These are phyloP conservation scores for Xanthoconium separans DNA, from an alignment of 1,284 basidiomycete species.

Conservation along the genomic window DNA sequence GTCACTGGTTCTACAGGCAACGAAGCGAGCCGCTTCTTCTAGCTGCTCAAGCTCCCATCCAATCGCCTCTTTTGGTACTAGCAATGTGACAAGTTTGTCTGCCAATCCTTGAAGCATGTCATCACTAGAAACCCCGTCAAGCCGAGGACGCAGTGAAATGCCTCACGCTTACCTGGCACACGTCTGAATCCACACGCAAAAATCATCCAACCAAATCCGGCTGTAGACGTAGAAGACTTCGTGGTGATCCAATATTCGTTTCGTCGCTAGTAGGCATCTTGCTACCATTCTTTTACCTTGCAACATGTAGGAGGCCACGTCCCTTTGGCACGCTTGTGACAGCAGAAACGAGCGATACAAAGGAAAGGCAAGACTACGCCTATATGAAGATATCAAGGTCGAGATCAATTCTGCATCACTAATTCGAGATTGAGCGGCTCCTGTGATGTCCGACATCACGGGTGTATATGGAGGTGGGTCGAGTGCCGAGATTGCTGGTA, in stretches of 20 bases:
- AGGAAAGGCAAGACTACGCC: constrained; percentile 71
- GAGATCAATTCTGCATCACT: constrained; percentile 47
- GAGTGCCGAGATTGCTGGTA: constrained; percentile 73
- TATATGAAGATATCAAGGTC: constrained; percentile 60
- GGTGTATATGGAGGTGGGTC: constrained; percentile 58
- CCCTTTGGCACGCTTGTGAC: constrained; percentile 62
- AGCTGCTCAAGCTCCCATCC: constrained; percentile 71
- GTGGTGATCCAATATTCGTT: constrained; percentile 70
- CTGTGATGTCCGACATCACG: constrained; percentile 9
- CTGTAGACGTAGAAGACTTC: constrained; percentile 82
- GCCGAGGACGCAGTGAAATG: neutral
- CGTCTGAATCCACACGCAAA: constrained; percentile 70
- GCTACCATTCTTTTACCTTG: constrained; percentile 60
- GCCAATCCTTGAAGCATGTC: constrained; percentile 48
- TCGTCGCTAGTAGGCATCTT: constrained; percentile 66
- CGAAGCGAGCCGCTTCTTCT: constrained; percentile 52
- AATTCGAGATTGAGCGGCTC: constrained; percentile 32
- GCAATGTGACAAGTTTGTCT: constrained; percentile 37
- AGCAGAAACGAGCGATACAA: constrained; percentile 73
- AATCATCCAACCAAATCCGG: constrained; percentile 80
- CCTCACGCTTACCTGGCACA: constrained; percentile 50
- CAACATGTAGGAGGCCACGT: constrained; percentile 57
- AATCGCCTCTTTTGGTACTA: constrained; percentile 52
- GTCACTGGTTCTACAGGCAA: constrained; percentile 42
- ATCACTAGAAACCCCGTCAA: constrained; percentile 45